Base-by-base conservation (phyloP, 2,329 filamentous ascomycete species). In the Fonsecaea pedrosoi region DNA sequence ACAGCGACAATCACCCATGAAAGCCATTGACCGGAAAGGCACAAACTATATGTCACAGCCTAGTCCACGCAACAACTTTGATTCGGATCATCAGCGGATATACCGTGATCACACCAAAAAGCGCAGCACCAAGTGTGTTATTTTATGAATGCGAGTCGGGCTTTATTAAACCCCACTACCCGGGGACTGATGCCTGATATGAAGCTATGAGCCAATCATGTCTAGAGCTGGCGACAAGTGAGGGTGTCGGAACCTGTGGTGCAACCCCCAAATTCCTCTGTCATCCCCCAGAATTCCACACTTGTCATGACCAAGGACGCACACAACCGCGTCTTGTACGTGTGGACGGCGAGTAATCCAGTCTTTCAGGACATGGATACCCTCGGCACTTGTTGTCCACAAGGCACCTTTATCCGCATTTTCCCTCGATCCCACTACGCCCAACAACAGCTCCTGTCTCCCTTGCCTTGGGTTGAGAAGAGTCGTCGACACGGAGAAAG, bases 1-100 rank as follows among this genome's bases (percentile, higher is more conserved):
- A 74, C 93, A 97, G 80, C 86, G 92, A 74, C 89, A 92, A 72
- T 68, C 62, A 55, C 72, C 71, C 6, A 60, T 67, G 48, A 79
- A 80, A 70, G 76, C 77, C 8, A 40, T 67, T 50, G 61, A 67
- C 35, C 67, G 63, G 40, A 68, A 68, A 66, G 68, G 56, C 37
- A 60, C 66, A 54, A 67, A 61, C 25, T 68, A 70, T 42, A 54
- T 63, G 25, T 45, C 65, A 54, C 60, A 64, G 35, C 63, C 63
- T 9, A 61, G 54, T 37, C 30, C 63, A 5, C 65, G 67, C 1
- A 61, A 60, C 57, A 62, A 64, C 30, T 65, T 64, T 35, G 69
- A 71, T 15, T 37, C 65, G 4, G 67, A 69, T 48, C 62, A 65
- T 38, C 68, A 68, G 58, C 65, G 70, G 60, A 65, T 69, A 40